phyloP scores from a whole-genome alignment of 1,139 yeast species.

The Pichia sp. region DNA sequence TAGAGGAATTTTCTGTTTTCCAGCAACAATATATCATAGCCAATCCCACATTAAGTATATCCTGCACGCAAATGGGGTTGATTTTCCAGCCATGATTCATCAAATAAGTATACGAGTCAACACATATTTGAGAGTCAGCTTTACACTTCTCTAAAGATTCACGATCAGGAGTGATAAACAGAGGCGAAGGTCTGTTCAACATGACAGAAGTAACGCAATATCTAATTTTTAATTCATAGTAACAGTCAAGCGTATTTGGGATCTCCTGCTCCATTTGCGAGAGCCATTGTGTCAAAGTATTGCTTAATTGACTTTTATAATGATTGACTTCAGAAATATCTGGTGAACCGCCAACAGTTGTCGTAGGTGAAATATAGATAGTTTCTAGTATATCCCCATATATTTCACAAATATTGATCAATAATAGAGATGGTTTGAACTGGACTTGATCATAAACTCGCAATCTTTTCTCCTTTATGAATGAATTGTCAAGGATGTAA shows the following conservation, averaged over 20 bases:
- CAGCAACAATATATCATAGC: constrained; percentile 19
- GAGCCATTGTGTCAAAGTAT: constrained; percentile 13
- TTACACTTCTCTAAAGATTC: constrained; percentile 14
- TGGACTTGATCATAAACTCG: constrained; percentile 13
- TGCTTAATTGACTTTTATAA: constrained; percentile 10
- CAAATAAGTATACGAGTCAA: constrained; percentile 11
- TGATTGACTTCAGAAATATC: constrained; percentile 9
- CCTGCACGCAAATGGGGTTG: constrained; percentile 14
- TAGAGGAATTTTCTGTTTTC: constrained; percentile 15
- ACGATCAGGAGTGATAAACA: constrained; percentile 13
- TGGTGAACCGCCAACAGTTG: constrained; percentile 9
- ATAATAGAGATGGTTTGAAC: constrained; percentile 15
- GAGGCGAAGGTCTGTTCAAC: constrained; percentile 18
- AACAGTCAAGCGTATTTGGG: constrained; percentile 10
- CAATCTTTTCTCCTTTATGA: constrained; percentile 1
- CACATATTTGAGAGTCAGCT: constrained; percentile 11
- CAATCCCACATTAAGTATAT: constrained; percentile 14
- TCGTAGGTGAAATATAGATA: constrained; percentile 14
- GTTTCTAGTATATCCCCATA: constrained; percentile 20
- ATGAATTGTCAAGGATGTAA: constrained; percentile 8
- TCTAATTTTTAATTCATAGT: constrained; percentile 14
- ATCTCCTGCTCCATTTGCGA: constrained; percentile 13
- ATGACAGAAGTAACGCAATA: constrained; percentile 14
- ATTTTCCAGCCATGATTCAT: constrained; percentile 13
- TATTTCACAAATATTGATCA: constrained; percentile 15